Base-by-base conservation (phyloP, 805 yeast genomes). In the Metschnikowia colocasiae region DNA sequence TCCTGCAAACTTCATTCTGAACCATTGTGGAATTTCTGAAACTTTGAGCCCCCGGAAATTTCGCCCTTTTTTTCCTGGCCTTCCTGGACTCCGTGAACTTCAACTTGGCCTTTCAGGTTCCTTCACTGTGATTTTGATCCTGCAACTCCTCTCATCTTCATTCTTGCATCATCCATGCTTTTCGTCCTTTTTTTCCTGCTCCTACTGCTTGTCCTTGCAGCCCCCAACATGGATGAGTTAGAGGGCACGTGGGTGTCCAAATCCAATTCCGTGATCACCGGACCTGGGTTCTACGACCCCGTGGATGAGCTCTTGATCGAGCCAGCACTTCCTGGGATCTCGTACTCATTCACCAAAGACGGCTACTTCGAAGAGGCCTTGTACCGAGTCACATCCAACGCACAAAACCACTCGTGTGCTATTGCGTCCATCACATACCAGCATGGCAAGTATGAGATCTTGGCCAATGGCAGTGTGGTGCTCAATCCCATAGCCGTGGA, bases 211-310 rank as follows among this genome's bases (percentile, higher is more conserved):
- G 63, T 48, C 22, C 20, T 45, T 13, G 68, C 65, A 4, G 71
- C 62, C 23, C 74, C 75, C 18, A 67, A 59, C 54, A 71, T 63
- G 69, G 57, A 53, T 16, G 77, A 73, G 55, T 60, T 88, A 40
- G 87, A 74, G 35, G 99, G 99, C 6, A 94, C 99, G 0, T 94
- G 99, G 99, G 68, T 91, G 1, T 85, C 97, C 15, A 94, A 94
- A 66, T 83, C 97, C 10, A 87, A 87, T 64, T 82, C 95, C 10
- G 99, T 94, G 6, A 84, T 92, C 71, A 94, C 99, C 1, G 99
- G 99, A 0, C 96, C 98, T 6, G 86, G 91, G 2, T 94, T 94
- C 62, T 94, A 81, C 64, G 98, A 94, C 65, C 99, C 99, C 2
- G 86, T 90, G 25, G 97, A 92, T 62, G 99, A 94, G 66, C 78